Evolutionary conservation across 2,329 filamentous ascomycete genomes (phyloP).

Genomic region (Plenodomus tracheiphilus): DNA sequence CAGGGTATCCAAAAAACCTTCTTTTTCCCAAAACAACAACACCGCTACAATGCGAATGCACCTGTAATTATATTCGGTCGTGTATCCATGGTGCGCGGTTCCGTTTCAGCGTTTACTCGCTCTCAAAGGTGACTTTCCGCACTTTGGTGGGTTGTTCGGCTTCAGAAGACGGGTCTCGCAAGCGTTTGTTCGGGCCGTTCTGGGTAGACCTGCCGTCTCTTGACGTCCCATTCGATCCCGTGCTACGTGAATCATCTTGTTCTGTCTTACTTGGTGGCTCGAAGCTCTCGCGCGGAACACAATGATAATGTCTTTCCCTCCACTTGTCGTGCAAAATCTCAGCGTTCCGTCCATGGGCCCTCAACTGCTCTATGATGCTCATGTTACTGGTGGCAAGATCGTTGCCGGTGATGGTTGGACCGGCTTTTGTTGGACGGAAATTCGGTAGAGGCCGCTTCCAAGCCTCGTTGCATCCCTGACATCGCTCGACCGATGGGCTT

Average conservation of each 20-base stretch:
- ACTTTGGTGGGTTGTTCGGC: neutral
- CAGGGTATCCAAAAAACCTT: neutral
- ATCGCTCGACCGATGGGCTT: slow-evolving; percentile 24
- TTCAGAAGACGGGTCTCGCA: neutral
- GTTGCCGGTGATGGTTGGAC: neutral
- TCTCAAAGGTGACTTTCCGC: neutral
- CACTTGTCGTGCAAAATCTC: neutral
- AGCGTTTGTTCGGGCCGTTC: neutral
- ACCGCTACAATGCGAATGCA: neutral
- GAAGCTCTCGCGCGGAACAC: neutral
- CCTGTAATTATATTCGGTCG: neutral
- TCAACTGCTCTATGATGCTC: neutral
- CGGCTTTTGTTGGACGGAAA: neutral
- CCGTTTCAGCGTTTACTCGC: neutral
- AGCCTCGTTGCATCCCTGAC: slow-evolving; percentile 21
- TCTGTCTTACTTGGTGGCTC: neutral
- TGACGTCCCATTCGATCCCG: neutral
- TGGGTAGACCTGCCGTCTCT: neutral
- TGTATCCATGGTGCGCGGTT: neutral
- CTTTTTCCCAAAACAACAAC: neutral
- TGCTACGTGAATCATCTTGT: neutral
- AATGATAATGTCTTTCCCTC: neutral
- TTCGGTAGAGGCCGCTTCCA: slow-evolving; percentile 23
- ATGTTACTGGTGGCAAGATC: neutral
- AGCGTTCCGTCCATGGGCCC: neutral